Evolutionary conservation across 306 rosid species (phyloP).

Genomic region (Sechiopsis laciniata): DNA sequence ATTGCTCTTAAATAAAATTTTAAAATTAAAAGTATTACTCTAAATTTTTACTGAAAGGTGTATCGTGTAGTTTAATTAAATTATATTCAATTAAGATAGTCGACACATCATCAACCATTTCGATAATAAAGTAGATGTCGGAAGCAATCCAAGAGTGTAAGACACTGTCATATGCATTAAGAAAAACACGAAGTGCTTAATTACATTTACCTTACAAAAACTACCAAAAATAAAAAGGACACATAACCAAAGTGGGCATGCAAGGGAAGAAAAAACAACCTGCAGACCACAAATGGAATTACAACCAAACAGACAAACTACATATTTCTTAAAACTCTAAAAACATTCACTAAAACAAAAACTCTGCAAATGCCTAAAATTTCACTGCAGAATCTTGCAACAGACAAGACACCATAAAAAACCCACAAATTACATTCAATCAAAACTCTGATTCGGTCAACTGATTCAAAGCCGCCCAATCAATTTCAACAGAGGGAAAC

Average conservation of each 20-base stretch:
- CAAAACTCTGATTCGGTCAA: not conserved
- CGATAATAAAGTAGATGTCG: too few species aligned
- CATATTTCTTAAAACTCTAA: not conserved
- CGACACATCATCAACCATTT: too few species aligned
- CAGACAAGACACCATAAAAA: conserved; percentile 6
- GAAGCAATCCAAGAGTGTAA: not conserved
- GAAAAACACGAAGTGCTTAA: not conserved
- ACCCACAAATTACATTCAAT: conserved; percentile 13
- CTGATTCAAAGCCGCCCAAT: conserved; percentile 54
- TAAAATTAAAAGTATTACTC: too few species aligned
- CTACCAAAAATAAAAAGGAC: not conserved
- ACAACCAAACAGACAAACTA: conserved; percentile 4
- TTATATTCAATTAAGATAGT: too few species aligned
- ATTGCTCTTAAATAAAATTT: too few species aligned
- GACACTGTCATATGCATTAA: not conserved
- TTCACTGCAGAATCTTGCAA: conserved; percentile 53
- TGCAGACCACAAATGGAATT: conserved; percentile 19
- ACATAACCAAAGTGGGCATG: conserved; percentile 9
- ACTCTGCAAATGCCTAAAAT: conserved; percentile 71
- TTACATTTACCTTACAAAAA: conserved; percentile 13
- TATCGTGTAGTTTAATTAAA: too few species aligned
- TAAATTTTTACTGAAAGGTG: too few species aligned
- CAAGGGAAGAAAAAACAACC: conserved; percentile 18
- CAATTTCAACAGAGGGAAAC: conserved; percentile 85
- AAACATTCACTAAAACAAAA: not conserved